Conservation (phyloP, 805 yeast species). For the Yamadazyma olivae region DNA sequence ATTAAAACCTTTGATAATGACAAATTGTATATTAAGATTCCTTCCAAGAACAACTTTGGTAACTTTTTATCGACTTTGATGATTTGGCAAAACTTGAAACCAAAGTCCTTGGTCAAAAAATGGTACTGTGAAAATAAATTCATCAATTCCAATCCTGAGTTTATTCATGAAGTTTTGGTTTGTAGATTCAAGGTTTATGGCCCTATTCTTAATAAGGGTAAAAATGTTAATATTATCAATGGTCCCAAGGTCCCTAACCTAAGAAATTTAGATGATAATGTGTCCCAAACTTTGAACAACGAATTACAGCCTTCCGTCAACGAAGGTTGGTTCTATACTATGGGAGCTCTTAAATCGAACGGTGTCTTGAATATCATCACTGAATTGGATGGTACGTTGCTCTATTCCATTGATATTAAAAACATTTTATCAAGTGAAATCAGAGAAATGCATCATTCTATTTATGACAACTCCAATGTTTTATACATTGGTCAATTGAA, state of each 20-base stretch:
- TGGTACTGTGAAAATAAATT: conserved; percentile 45
- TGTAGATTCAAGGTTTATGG: conserved; percentile 68
- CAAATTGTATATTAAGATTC: conserved; percentile 34
- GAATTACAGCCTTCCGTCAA: conserved; percentile 9
- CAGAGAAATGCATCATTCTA: conserved; percentile 58
- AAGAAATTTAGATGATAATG: background rate
- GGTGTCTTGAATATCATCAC: conserved; percentile 59
- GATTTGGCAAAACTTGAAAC: conserved; percentile 56
- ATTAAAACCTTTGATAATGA: conserved; percentile 39
- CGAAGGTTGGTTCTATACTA: conserved; percentile 71
- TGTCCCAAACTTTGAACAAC: conserved; percentile 3
- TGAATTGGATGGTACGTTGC: conserved; percentile 60
- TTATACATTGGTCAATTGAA: conserved; percentile 56
- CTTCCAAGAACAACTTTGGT: conserved; percentile 37
- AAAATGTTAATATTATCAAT: conserved; percentile 32
- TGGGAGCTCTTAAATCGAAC: conserved; percentile 65
- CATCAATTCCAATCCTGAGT: conserved; percentile 10
- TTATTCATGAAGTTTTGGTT: conserved; percentile 45
- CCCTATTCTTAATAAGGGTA: conserved; percentile 45
- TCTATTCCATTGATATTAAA: conserved; percentile 58
- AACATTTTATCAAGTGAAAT: conserved; percentile 57
- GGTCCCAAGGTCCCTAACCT: conserved; percentile 38
- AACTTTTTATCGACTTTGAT: conserved; percentile 43
- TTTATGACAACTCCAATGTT: conserved; percentile 57
- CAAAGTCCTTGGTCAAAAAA: conserved; percentile 53